Evolutionary conservation across 805 yeast genomes (phyloP).

Genomic region (Saturnispora bothae): DNA sequence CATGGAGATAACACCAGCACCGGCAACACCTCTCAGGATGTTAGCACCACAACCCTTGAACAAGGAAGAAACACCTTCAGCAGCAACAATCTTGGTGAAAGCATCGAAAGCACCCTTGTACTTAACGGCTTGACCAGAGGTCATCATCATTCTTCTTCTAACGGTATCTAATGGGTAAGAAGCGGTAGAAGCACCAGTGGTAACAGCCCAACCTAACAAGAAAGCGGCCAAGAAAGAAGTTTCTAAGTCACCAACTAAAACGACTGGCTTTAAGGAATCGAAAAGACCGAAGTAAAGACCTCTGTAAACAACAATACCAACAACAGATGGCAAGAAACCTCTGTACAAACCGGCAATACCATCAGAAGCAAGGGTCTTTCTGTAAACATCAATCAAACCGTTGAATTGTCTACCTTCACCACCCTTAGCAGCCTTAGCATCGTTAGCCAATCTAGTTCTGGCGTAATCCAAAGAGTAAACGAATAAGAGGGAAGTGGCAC

Average conservation of each 20-base stretch:
- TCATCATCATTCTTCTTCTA: slow-evolving; percentile 99
- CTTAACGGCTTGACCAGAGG: slow-evolving; percentile 97
- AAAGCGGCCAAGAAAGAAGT: slow-evolving; percentile 92
- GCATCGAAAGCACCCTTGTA: slow-evolving; percentile 93
- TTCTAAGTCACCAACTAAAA: slow-evolving; percentile 88
- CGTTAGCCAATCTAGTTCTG: slow-evolving; percentile 98
- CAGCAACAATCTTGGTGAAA: slow-evolving; percentile 83
- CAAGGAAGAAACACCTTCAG: slow-evolving; percentile 87
- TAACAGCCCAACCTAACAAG: slow-evolving; percentile 95
- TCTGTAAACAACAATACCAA: slow-evolving; percentile 97
- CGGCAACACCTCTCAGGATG: slow-evolving; percentile 99
- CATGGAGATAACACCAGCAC: slow-evolving; percentile 98
- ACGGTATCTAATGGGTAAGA: slow-evolving; percentile 98
- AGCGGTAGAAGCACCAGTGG: slow-evolving; percentile 97
- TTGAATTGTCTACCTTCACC: slow-evolving; percentile 83
- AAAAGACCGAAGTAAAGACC: slow-evolving; percentile 97
- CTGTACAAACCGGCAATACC: slow-evolving; percentile 98
- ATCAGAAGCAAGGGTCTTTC: slow-evolving; percentile 88
- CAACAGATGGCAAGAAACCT: slow-evolving; percentile 98
- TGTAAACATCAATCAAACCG: slow-evolving; percentile 94
- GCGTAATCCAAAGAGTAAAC: slow-evolving; percentile 97
- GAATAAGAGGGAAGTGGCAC: slow-evolving; percentile 88
- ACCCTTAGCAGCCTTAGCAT: slow-evolving; percentile 84
- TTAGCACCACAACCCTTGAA: slow-evolving; percentile 99
- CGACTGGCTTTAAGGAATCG: slow-evolving; percentile 93